phyloP scores from a whole-genome alignment of 176 grass and related monocot genomes.

The Calamus simplicifolius region DNA sequence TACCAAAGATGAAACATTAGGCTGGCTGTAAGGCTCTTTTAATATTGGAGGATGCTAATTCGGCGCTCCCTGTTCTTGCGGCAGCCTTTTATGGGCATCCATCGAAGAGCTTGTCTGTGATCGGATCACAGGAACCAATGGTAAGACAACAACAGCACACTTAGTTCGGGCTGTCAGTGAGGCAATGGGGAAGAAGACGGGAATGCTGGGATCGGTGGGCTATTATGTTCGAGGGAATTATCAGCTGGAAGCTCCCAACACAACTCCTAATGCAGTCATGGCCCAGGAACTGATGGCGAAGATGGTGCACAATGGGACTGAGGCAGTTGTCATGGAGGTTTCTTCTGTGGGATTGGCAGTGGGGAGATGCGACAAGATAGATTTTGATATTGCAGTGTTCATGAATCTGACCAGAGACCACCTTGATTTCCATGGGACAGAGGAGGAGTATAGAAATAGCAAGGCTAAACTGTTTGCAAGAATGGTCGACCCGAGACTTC shows the following conservation, averaged over 20 bases:
- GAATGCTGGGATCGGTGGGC: slow-evolving; percentile 65
- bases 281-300: slow-evolving; percentile 83
- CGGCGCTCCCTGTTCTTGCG: slow-evolving; percentile 44
- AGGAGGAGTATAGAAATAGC: slow-evolving; percentile 68
- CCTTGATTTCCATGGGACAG: slow-evolving; percentile 36
- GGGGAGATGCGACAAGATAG: slow-evolving; percentile 47
- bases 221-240: slow-evolving; percentile 54
- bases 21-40: slow-evolving; percentile 77
- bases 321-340: slow-evolving; percentile 76
- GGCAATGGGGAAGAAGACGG: slow-evolving; percentile 62
- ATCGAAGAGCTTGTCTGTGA: slow-evolving; percentile 54
- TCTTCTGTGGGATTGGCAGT: slow-evolving; percentile 34
- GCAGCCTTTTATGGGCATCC: slow-evolving; percentile 69
- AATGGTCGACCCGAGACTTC: slow-evolving; percentile 82
- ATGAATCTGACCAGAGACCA: slow-evolving; percentile 58
- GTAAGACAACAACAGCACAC: slow-evolving; percentile 51
- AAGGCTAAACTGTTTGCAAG: slow-evolving; percentile 54
- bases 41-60: slow-evolving; percentile 59
- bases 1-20: slow-evolving; percentile 74
- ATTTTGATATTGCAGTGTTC: slow-evolving; percentile 81
- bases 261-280: slow-evolving; percentile 37
- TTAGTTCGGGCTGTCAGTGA: slow-evolving; percentile 81
- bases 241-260: slow-evolving; percentile 42
- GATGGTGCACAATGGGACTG: slow-evolving; percentile 77
- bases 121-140: slow-evolving; percentile 60